Percentiles rank a stretch among this genome's conserved stretches.
These are phyloP conservation scores for Teunomyces pallodes DNA, from an alignment of 805 yeast species.

Conservation along the genomic window DNA sequence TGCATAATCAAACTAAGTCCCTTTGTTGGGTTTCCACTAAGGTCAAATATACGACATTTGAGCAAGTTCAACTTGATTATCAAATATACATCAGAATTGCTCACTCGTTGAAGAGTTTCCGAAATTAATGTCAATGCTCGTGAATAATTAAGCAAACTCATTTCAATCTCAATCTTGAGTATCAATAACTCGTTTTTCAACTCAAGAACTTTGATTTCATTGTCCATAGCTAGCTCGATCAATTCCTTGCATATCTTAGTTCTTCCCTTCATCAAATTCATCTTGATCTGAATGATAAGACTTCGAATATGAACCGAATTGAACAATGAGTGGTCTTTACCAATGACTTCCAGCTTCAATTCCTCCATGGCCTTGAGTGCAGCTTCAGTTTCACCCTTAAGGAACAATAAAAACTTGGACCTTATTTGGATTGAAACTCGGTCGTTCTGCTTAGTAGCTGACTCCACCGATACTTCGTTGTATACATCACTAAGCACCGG, in stretches of 20 bases:
- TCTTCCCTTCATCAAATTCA: constrained; percentile 39
- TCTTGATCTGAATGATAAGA: constrained; percentile 36
- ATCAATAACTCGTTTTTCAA: constrained; percentile 25
- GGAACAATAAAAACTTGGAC: constrained; percentile 31
- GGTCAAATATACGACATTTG: constrained; percentile 43
- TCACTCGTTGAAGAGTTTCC: not conserved
- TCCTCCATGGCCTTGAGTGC: constrained; percentile 36
- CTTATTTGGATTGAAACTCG: constrained; percentile 39
- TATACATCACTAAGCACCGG: constrained; percentile 46
- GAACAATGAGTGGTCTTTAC: constrained; percentile 36
- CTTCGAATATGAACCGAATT: constrained; percentile 42
- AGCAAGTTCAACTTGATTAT: constrained; percentile 46
- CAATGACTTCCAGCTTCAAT: constrained; percentile 17
- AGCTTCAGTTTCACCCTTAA: constrained; percentile 39
- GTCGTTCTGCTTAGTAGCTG: constrained; percentile 37
- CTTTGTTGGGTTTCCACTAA: constrained; percentile 45
- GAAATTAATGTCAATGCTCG: constrained; percentile 25
- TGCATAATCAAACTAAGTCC: constrained; percentile 50
- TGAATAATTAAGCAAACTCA: constrained; percentile 29
- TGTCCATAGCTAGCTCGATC: constrained; percentile 28
- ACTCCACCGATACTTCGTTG: constrained; percentile 44
- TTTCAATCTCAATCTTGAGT: constrained; percentile 29
- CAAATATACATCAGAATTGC: constrained; percentile 38
- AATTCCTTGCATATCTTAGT: constrained; percentile 32
- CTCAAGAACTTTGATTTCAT: constrained; percentile 29